Base-by-base conservation (phyloP, 2,329 filamentous ascomycete species). In the Phaeoacremonium minimum region DNA sequence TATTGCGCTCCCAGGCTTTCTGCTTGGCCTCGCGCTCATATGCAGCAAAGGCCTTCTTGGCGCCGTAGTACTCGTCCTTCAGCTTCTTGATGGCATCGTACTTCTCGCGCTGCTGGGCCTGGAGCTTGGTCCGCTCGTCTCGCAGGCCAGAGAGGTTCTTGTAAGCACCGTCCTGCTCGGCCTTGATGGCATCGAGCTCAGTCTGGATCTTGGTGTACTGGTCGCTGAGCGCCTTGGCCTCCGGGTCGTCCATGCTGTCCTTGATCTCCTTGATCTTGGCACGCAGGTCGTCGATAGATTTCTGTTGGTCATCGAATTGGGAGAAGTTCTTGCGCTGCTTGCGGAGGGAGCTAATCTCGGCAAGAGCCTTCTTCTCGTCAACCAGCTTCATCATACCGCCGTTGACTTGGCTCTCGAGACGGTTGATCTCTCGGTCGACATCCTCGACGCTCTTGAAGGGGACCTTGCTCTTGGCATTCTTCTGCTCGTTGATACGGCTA, bases 251-350 rank as follows among this genome's bases (percentile, higher is more conserved):
- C 57, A 96, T 76, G 47, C 75, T 76, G 66, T 95, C 93, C 68
- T 87, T 87, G 59, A 95, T 82, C 52, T 88, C 83, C 57, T 90
- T 83, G 55, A 96, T 89, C 67, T 94, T 86, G 46, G 81, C 75
- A 70, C 88, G 91, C 50, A 94, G 69, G 36, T 90, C 83, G 54
- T 93, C 86, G 50, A 98, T 97, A 48, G 77, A 77, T 75, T 94
- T 94, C 67, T 97, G 87, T 20, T 81, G 73, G 41, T 85, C 81
- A 42, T 95, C 88, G 54, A 97, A 85, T 44, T 81, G 78, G 40
- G 82, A 80, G 60, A 98, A 96, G 64, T 80, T 85, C 80, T 96
- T 97, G 69, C 87, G 87, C 55, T 85, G 77, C 73, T 94, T 95
- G 63, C 85, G 83, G 48, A 97, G 70, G 59, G 69, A 83, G 33